Conservation (phyloP, 192 early-diverging fungal species). For the Gryganskiella cystojenkinii region DNA sequence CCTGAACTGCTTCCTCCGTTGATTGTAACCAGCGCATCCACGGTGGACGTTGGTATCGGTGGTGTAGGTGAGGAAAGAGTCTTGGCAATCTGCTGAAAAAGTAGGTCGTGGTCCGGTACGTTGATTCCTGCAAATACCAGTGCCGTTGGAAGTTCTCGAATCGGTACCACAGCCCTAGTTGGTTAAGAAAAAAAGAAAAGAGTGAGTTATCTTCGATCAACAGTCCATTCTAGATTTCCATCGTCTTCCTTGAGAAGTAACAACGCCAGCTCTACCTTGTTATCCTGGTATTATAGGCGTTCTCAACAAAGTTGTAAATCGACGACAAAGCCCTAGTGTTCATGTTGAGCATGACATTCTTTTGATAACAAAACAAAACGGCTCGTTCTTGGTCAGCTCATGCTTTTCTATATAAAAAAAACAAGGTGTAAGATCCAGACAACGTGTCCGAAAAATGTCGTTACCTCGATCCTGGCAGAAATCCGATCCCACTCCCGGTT, state of each 20-base stretch:
- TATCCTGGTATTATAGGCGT: conserved; percentile 54
- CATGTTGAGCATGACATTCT: conserved; percentile 65
- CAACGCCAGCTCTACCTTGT: neutral
- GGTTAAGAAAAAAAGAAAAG: neutral
- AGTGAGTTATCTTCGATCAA: conserved; percentile 24
- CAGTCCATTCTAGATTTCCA: neutral
- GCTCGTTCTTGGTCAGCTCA: no score
- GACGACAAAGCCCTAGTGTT: conserved; percentile 66
- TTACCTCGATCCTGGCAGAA: conserved; percentile 58
- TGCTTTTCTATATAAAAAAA: no score
- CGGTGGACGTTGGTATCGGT: neutral
- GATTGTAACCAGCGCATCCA: neutral
- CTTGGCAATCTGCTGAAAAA: conserved; percentile 72
- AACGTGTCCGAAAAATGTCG: neutral
- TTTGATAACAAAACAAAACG: neutral
- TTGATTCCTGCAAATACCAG: conserved; percentile 80
- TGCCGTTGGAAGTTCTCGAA: conserved; percentile 77
- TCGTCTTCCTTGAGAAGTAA: neutral
- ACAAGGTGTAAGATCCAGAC: no score
- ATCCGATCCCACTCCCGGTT: conserved; percentile 64
- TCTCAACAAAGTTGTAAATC: conserved; percentile 70
- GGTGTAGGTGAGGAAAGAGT: conserved; percentile 36
- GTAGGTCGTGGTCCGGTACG: conserved; percentile 77
- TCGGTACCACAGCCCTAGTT: conserved; percentile 58
- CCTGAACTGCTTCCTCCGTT: neutral